These are phyloP conservation scores for Entrophospora sp. DNA, from an alignment of 192 early-diverging fungal genomes.

Conservation along the genomic window DNA sequence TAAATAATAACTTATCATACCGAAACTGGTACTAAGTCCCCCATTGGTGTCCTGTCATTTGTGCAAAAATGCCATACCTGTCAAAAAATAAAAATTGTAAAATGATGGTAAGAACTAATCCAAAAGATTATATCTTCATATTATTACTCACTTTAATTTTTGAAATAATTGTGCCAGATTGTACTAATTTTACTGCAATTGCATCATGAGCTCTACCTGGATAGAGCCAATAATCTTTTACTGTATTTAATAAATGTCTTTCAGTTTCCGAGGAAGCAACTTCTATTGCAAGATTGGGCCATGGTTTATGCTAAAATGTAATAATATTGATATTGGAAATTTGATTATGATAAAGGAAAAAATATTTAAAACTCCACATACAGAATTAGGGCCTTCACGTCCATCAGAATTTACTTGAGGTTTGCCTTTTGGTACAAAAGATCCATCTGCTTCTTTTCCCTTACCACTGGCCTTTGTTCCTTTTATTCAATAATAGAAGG, in stretches of 20 bases:
- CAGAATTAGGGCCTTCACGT: constrained; percentile 4
- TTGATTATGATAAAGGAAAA: neutral
- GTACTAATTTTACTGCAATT: constrained; percentile 6
- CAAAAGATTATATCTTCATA: neutral
- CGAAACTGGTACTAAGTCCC: neutral
- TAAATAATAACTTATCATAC: constrained; percentile 3
- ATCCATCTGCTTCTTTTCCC: constrained; percentile 3
- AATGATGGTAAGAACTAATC: neutral
- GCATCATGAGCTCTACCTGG: constrained; percentile 11
- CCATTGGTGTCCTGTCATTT: neutral
- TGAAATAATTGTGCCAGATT: neutral
- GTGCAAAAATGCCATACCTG: constrained; percentile 11
- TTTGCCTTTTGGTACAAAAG: neutral
- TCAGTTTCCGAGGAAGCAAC: constrained; percentile 6
- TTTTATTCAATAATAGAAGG: constrained; percentile 8
- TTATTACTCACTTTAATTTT: constrained; percentile 7
- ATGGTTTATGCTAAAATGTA: constrained; percentile 12
- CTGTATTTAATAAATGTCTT: neutral
- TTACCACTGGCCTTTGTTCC: neutral
- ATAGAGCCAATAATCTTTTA: constrained; percentile 8
- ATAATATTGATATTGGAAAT: neutral
- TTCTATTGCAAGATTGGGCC: constrained; percentile 2
- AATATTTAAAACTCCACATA: constrained; percentile 13
- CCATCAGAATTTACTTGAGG: constrained; percentile 1
- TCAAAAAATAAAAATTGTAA: constrained; percentile 9